phyloP scores from a whole-genome alignment of 805 yeast species.

The Pichia rugopelliculosa region DNA sequence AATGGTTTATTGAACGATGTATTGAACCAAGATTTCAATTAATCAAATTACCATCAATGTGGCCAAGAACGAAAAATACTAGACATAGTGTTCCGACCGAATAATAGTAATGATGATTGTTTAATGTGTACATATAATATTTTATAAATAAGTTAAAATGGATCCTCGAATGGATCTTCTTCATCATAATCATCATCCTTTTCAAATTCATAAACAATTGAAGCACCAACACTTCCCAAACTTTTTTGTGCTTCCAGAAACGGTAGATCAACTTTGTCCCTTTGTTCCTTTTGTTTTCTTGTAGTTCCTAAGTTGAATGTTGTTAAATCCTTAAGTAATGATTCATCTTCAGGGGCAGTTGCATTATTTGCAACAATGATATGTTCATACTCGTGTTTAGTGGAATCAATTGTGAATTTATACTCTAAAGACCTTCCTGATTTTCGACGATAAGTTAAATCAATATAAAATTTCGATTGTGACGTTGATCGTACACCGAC shows the following conservation, averaged over 20 bases:
- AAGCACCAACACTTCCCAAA: conserved; percentile 72
- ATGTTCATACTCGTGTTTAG: conserved; percentile 35
- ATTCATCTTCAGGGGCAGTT: conserved; percentile 27
- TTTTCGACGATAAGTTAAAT: conserved; percentile 64
- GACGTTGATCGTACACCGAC: conserved; percentile 4
- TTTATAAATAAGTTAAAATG: conserved; percentile 28
- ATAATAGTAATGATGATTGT: background rate
- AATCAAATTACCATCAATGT: conserved; percentile 73
- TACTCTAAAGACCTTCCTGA: conserved; percentile 73
- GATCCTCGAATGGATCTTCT: conserved; percentile 97
- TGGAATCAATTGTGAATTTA: conserved; percentile 44
- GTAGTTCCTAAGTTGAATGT: conserved; percentile 81
- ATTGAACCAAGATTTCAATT: conserved; percentile 91
- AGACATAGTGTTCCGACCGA: conserved; percentile 28
- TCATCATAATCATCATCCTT: conserved; percentile 98
- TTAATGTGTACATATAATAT: background rate
- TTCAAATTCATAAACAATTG: conserved; percentile 91
- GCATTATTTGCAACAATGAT: conserved; percentile 8
- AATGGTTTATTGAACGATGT: conserved; percentile 89
- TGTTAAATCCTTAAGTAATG: conserved; percentile 62
- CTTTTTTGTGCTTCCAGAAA: conserved; percentile 77
- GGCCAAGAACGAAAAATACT: conserved; percentile 66
- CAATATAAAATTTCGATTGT: conserved; percentile 33
- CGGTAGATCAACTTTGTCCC: conserved; percentile 86
- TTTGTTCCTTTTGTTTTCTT: conserved; percentile 65